Evolutionary conservation across 1,284 basidiomycete species (phyloP).

Genomic region (Fomitopsis schrenkii): DNA sequence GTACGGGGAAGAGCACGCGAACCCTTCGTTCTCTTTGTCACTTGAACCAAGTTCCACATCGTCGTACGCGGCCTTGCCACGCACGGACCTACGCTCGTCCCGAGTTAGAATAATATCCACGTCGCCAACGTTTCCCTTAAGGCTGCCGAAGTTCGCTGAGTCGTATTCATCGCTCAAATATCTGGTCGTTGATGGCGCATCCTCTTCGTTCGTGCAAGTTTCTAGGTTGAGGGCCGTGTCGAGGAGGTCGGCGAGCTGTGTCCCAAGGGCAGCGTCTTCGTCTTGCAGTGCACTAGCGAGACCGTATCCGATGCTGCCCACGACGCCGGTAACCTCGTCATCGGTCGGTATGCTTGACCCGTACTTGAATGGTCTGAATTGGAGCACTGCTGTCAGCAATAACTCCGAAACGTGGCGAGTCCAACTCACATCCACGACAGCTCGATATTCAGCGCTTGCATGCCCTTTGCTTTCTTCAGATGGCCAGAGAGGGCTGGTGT

Average conservation of each 20-base stretch:
- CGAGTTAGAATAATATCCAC: slow-evolving; percentile 16
- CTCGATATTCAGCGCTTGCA: slow-evolving; percentile 53
- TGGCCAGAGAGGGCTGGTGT: slow-evolving; percentile 19
- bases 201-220: background rate
- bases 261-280: background rate
- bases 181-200: background rate
- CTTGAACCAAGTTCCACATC: slow-evolving; percentile 8
- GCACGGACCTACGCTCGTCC: slow-evolving; percentile 17
- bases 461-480: slow-evolving; percentile 53
- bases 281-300: background rate
- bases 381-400: background rate
- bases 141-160: no score
- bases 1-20: background rate
- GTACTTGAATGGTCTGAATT: slow-evolving; percentile 39
- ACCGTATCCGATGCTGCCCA: background rate
- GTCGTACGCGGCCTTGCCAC: slow-evolving; percentile 7
- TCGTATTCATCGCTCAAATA: background rate
- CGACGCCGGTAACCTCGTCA: slow-evolving; percentile 35
- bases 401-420: background rate
- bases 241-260: background rate
- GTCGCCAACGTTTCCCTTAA: background rate
- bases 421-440: slow-evolving; percentile 63
- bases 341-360: slow-evolving; percentile 42
- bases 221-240: background rate
- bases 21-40: slow-evolving; percentile 6